A percentile compares a stretch with the other conserved stretches of the same genome.
These are phyloP conservation scores for Populus trichocarpa DNA, from an alignment of 441 rosid species.

Conservation along the genomic window DNA sequence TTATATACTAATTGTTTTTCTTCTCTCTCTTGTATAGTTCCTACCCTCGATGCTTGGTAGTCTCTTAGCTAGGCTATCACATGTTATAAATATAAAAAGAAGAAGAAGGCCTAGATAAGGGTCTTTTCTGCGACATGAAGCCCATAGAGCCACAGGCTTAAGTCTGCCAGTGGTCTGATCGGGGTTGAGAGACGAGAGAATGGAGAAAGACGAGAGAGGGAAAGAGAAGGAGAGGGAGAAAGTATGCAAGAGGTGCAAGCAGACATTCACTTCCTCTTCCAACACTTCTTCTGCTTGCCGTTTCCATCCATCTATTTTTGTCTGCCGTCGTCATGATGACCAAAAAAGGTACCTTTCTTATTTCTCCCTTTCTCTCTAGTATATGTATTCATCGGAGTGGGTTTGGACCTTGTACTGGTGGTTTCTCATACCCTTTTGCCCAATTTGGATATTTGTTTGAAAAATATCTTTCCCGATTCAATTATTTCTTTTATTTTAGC, in stretches of 20 bases:
- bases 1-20: too few species aligned
- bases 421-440: not conserved
- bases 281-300: slow-evolving; percentile 71
- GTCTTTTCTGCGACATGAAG: not conserved
- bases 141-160: not conserved
- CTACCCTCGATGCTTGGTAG: too few species aligned
- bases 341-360: slow-evolving; percentile 52
- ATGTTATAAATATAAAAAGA: too few species aligned
- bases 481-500: not conserved
- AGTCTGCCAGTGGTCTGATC: not conserved
- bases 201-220: slow-evolving; percentile 19
- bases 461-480: not conserved
- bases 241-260: slow-evolving; percentile 69
- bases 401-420: not conserved
- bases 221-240: slow-evolving; percentile 36
- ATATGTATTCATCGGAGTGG: not conserved
- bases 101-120: too few species aligned
- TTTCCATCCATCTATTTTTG: slow-evolving; percentile 84
- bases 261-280: slow-evolving; percentile 41
- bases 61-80: too few species aligned
- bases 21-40: too few species aligned
- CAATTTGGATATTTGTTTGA: not conserved
- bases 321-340: slow-evolving; percentile 97
- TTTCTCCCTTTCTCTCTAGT: not conserved
- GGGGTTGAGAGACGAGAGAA: not conserved